These are phyloP conservation scores for Neurospora tetraspora DNA, from an alignment of 495 filamentous ascomycete species.

Conservation along the genomic window DNA sequence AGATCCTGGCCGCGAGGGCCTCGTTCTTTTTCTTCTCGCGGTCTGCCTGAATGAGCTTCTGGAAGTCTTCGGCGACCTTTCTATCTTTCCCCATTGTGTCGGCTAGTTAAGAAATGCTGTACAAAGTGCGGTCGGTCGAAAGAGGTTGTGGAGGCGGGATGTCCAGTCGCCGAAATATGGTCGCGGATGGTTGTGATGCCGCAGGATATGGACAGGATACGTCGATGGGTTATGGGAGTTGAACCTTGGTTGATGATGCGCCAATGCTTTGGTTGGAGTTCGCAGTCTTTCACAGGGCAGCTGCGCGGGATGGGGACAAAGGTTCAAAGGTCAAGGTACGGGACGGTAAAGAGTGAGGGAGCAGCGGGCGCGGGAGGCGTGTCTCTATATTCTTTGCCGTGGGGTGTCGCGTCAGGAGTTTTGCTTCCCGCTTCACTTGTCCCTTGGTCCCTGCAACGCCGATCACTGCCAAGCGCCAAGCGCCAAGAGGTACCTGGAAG, in stretches of 20 bases:
- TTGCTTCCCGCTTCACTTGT: not conserved
- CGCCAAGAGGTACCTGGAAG: not conserved
- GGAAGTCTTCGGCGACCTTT: slow-evolving; percentile 45
- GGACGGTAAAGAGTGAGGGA: not conserved
- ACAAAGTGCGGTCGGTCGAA: not conserved
- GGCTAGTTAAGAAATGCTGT: not conserved
- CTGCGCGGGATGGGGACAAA: not conserved
- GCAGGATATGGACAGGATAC: not conserved
- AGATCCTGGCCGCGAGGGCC: slow-evolving; percentile 59
- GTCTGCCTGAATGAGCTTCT: slow-evolving; percentile 58
- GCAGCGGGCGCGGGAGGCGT: not conserved
- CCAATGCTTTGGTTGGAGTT: not conserved
- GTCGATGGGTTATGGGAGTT: not conserved
- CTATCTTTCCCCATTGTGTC: slow-evolving; percentile 21
- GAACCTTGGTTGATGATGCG: not conserved
- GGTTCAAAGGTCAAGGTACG: not conserved
- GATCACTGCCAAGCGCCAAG: not conserved
- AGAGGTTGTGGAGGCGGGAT: not conserved
- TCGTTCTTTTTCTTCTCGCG: slow-evolving; percentile 62
- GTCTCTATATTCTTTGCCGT: not conserved
- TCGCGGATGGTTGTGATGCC: not conserved
- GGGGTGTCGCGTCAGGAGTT: not conserved
- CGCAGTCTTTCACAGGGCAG: not conserved
- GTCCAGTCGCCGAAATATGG: not conserved
- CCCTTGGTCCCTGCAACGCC: not conserved